A percentile compares a stretch with the other conserved stretches of the same genome.
phyloP scores from a whole-genome alignment of 2,329 filamentous ascomycete genomes.

The Xylariales sp. region DNA sequence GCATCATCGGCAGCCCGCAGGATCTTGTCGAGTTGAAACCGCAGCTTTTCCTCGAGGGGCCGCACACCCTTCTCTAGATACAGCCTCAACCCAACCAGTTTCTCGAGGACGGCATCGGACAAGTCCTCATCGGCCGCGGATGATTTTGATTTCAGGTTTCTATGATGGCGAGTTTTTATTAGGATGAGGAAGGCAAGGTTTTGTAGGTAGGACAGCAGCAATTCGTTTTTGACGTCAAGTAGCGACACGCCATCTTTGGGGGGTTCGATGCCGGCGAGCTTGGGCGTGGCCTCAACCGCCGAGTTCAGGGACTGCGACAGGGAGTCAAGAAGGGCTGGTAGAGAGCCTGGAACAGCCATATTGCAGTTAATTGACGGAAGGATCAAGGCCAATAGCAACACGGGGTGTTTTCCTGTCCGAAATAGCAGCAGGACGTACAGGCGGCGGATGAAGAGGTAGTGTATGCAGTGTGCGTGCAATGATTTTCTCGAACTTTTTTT shows the following conservation, averaged over 20 bases:
- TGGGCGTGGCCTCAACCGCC: conserved; percentile 63
- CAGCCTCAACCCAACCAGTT: conserved; percentile 85
- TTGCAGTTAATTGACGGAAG: background rate
- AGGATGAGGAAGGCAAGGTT: conserved; percentile 87
- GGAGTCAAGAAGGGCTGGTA: conserved; percentile 47
- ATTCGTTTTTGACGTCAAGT: conserved; percentile 91
- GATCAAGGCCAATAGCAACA: too few species aligned
- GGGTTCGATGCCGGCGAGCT: conserved; percentile 60
- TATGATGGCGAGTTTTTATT: conserved; percentile 73
- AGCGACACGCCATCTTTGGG: conserved; percentile 86
- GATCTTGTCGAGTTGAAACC: conserved; percentile 95
- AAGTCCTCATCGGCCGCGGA: conserved; percentile 35
- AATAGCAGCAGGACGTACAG: too few species aligned
- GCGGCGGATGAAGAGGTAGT: background rate
- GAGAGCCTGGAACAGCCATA: conserved; percentile 44
- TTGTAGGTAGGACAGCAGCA: conserved; percentile 94
- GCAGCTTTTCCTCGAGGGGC: conserved; percentile 83
- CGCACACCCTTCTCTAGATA: conserved; percentile 91
- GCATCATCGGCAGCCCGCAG: conserved; percentile 79
- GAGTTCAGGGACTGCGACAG: conserved; percentile 56
- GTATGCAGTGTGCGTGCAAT: background rate
- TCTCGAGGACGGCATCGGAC: conserved; percentile 69
- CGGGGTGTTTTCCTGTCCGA: too few species aligned
- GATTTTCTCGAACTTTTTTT: conserved; percentile 1
- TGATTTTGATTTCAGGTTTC: conserved; percentile 40